phyloP scores from a whole-genome alignment of 805 yeast species.

The Sugiyamaella marilandica region DNA sequence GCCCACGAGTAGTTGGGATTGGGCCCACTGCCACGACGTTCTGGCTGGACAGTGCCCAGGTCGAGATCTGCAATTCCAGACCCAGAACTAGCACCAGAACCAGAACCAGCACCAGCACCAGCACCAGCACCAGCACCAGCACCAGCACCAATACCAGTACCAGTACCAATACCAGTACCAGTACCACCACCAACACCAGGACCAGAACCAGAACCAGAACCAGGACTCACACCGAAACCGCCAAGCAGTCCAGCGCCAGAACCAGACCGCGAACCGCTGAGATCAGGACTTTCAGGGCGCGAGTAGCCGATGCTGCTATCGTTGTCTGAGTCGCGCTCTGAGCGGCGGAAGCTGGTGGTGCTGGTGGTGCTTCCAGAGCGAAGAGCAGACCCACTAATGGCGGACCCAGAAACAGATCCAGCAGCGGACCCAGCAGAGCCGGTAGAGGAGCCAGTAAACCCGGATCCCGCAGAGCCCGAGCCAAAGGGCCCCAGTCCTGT shows the following conservation, averaged over 20 bases:
- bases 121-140: no score
- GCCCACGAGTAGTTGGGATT: not conserved
- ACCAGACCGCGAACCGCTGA: not conserved
- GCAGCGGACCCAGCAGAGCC: not conserved
- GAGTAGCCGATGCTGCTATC: constrained; percentile 2
- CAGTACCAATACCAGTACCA: no score
- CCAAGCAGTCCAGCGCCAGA: no score
- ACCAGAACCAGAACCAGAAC: no score
- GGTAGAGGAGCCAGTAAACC: not conserved
- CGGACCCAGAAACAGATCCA: not conserved
- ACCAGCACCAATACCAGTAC: no score
- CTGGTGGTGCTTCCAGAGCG: not conserved
- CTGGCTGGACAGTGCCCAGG: not conserved
- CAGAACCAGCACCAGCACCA: no score
- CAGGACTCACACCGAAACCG: no score
- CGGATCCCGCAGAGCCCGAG: not conserved
- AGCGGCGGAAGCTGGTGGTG: not conserved
- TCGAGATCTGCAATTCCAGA: not conserved
- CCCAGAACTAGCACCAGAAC: no score
- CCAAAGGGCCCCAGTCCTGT: not conserved
- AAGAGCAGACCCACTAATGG: not conserved
- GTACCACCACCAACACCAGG: no score
- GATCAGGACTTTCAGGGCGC: not conserved
- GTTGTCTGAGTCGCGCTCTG: constrained; percentile 1
- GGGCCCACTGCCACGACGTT: not conserved